phyloP scores from a whole-genome alignment of 176 grass and related monocot genomes.

The Tillandsia leiboldiana region DNA sequence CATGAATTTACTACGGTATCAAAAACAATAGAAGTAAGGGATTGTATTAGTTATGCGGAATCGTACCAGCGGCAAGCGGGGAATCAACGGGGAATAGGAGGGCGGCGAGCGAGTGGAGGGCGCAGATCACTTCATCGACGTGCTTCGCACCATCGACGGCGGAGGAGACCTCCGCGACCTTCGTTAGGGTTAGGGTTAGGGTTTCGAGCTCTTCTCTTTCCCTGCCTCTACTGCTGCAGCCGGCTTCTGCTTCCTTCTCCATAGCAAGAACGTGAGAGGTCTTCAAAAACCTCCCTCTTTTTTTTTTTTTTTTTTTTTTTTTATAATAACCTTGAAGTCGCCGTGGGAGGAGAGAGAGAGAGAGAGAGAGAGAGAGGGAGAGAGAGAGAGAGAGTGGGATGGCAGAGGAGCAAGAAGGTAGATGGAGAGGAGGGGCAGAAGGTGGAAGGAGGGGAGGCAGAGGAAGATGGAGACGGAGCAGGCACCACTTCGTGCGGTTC shows the following conservation, averaged over 20 bases:
- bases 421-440: too few species aligned
- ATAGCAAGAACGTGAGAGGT: not conserved
- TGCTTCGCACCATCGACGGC: constrained; percentile 34
- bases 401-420: too few species aligned
- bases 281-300: too few species aligned
- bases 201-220: constrained; percentile 22
- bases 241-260: constrained; percentile 3
- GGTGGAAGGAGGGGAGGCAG: too few species aligned
- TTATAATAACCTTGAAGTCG: too few species aligned
- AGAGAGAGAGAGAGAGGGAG: too few species aligned
- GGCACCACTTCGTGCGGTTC: too few species aligned
- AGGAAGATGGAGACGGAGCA: too few species aligned
- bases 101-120: constrained; percentile 33
- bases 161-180: constrained; percentile 51
- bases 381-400: too few species aligned
- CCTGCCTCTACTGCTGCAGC: not conserved
- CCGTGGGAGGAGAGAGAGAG: too few species aligned
- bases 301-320: too few species aligned
- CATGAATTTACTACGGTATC: constrained; percentile 1
- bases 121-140: constrained; percentile 42
- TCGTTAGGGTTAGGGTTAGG: constrained; percentile 38
- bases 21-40: not conserved
- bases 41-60: not conserved
- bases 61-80: constrained; percentile 20
- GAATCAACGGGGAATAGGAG: constrained; percentile 41